These are phyloP conservation scores for Botrytis fabae DNA, from an alignment of 2,329 filamentous ascomycete species.

Conservation along the genomic window DNA sequence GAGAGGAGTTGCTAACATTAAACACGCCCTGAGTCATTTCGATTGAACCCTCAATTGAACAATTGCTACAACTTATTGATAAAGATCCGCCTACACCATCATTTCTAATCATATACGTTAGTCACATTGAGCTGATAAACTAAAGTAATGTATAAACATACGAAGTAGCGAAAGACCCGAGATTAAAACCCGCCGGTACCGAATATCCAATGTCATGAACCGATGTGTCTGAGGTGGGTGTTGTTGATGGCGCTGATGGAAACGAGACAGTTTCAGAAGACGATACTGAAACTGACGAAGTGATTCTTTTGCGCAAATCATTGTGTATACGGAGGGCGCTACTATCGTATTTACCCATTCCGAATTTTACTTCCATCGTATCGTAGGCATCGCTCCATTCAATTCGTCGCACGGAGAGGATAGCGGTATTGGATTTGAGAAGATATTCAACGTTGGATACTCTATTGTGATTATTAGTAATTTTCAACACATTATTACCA, in stretches of 20 bases:
- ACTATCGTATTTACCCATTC: slow-evolving; percentile 22
- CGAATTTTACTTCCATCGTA: slow-evolving; percentile 29
- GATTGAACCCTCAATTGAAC: slow-evolving; percentile 3
- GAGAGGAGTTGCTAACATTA: not conserved
- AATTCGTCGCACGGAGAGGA: slow-evolving; percentile 22
- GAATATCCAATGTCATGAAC: not conserved
- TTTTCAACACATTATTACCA: not conserved
- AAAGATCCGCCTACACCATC: not conserved
- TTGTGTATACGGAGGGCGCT: slow-evolving; percentile 22
- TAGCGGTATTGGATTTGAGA: not conserved
- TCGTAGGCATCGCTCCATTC: slow-evolving; percentile 28
- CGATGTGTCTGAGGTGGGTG: slow-evolving; percentile 3
- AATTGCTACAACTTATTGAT: slow-evolving; percentile 17
- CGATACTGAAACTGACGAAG: not conserved
- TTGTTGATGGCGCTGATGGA: not conserved
- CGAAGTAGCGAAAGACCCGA: not conserved
- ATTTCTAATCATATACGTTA: not conserved
- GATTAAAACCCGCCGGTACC: not conserved
- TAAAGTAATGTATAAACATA: not conserved
- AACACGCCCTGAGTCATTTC: slow-evolving; percentile 16
- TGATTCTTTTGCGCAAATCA: not conserved
- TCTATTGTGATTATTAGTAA: not conserved
- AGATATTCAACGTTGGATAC: not conserved
- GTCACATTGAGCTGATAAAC: accelerated
- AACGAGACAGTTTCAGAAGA: not conserved